Base-by-base conservation (phyloP, 345 rosid species). In the Eucalyptus regnans region DNA sequence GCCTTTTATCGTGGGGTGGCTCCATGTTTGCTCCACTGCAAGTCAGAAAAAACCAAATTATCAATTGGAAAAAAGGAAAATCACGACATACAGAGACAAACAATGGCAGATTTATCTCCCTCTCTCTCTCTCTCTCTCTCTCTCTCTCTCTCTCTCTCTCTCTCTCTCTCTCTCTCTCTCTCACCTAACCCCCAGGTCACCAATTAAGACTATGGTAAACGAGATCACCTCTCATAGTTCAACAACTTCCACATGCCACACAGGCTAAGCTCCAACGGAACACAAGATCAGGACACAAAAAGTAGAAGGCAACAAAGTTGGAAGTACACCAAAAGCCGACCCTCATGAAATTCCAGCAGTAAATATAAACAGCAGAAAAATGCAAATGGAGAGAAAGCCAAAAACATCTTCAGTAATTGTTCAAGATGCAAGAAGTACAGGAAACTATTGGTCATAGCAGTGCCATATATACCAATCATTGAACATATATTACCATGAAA, bases 1-100 rank as follows among this genome's bases (percentile, higher is more conserved):
- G 90, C 99, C 98, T 88, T 93, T 93, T 79, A 94, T 91, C n/a
- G n/a, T n/a, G n/a, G n/a, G n/a, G n/a, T n/a, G n/a, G n/a, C n/a
- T n/a, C 99, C 99, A 98, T 88, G 90, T 91, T 93, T 95, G 97
- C 87, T 90, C 92, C 86, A 91, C 99, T 97, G 96, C 91, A 91
- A 88, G 16, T 62, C 68, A 62, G 68, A 62, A 9, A n/a, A 60
- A 25, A 60, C 25, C 31, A 23, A 60, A 60, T 11, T 11, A 62
- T 62, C 33, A 62, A 62, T 29, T 29, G 48, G 12, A 62, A 52
- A 52, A 52, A 20, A 52, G 20, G 58, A 52, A 52, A 18, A 52
- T 52, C 23, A n/a, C n/a, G n/a, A n/a, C n/a, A n/a, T n/a, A n/a
- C n/a, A n/a, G n/a, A n/a, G n/a, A n/a, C n/a, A n/a, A n/a, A n/a